A percentile compares a stretch with the other conserved stretches of the same genome.
Conservation (phyloP, 2,329 filamentous ascomycete species). For the Thelonectria olida region DNA sequence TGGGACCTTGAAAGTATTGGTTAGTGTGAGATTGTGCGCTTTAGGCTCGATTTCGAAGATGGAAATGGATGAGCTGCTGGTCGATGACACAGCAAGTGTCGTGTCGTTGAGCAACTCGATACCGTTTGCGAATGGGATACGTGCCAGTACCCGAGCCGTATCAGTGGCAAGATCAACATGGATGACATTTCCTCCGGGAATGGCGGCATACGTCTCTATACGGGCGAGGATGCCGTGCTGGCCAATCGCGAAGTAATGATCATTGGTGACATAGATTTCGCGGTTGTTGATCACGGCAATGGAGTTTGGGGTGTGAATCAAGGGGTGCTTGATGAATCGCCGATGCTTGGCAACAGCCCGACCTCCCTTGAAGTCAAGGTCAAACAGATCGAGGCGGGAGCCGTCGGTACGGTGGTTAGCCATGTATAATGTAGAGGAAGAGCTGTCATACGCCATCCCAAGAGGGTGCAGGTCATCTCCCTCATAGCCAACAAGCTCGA, state of each 20-base stretch:
- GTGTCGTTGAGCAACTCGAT: conserved; percentile 50
- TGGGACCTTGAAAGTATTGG: conserved; percentile 36
- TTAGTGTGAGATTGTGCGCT: conserved; percentile 6
- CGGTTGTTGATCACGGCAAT: conserved; percentile 45
- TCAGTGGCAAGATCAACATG: conserved; percentile 42
- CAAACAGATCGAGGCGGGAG: conserved; percentile 51
- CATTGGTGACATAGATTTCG: conserved; percentile 54
- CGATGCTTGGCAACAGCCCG: conserved; percentile 38
- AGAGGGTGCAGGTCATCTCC: conserved; percentile 48
- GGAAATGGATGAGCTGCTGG: conserved; percentile 30
- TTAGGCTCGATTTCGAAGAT: conserved; percentile 15
- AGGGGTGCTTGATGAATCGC: conserved; percentile 48
- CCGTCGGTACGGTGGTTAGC: conserved; percentile 48
- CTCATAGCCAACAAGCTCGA: conserved; percentile 34
- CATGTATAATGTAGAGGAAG: conserved; percentile 47
- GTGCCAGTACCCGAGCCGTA: conserved; percentile 39
- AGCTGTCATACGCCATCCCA: conserved; percentile 50
- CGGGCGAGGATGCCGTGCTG: conserved; percentile 37
- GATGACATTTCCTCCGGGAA: conserved; percentile 47
- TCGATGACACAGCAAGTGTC: conserved; percentile 50
- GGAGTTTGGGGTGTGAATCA: conserved; percentile 51
- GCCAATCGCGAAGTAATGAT: conserved; percentile 46
- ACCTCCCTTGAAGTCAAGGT: conserved; percentile 46
- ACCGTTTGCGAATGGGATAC: conserved; percentile 53
- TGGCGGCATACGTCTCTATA: conserved; percentile 47